Percentiles rank a stretch among this genome's conserved stretches.
Conservation (phyloP, 208 protist genomes). For the Leishmania gerbilli region DNA sequence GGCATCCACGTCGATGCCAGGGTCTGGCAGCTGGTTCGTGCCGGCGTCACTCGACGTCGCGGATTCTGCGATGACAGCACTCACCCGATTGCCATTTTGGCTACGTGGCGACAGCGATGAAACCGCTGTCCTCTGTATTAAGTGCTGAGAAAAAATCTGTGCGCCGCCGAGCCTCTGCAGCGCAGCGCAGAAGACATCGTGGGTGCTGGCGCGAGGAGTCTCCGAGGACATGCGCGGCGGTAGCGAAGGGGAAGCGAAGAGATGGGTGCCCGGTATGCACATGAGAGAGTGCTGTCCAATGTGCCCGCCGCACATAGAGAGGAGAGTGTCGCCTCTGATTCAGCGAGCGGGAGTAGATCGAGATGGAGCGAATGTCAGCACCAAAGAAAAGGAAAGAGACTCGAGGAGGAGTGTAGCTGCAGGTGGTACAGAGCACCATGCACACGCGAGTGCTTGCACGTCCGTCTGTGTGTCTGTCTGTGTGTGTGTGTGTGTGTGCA, state of each 20-base stretch:
- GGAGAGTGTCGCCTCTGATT: not conserved
- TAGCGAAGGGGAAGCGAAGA: not conserved
- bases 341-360: not conserved
- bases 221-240: not conserved
- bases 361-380: not conserved
- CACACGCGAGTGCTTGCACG: not conserved
- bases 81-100: too few relatives aligned
- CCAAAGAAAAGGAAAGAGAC: not conserved
- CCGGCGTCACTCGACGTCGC: not conserved
- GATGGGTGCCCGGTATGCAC: not conserved
- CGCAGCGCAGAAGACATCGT: constrained; percentile 14
- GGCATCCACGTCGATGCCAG: not conserved
- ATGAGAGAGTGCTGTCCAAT: not conserved
- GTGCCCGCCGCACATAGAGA: not conserved
- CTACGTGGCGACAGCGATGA: not conserved
- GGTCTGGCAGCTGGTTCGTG: not conserved
- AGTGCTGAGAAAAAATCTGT: not conserved
- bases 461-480: not conserved
- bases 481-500: not conserved
- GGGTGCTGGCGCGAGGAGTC: constrained; percentile 16
- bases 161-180: not conserved
- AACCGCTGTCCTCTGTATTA: not conserved
- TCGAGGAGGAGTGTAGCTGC: not conserved
- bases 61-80: not conserved
- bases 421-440: not conserved